A percentile compares a stretch with the other conserved stretches of the same genome.
These are phyloP conservation scores for Myochromella boudieri DNA, from an alignment of 768 basidiomycete genomes.

Conservation along the genomic window DNA sequence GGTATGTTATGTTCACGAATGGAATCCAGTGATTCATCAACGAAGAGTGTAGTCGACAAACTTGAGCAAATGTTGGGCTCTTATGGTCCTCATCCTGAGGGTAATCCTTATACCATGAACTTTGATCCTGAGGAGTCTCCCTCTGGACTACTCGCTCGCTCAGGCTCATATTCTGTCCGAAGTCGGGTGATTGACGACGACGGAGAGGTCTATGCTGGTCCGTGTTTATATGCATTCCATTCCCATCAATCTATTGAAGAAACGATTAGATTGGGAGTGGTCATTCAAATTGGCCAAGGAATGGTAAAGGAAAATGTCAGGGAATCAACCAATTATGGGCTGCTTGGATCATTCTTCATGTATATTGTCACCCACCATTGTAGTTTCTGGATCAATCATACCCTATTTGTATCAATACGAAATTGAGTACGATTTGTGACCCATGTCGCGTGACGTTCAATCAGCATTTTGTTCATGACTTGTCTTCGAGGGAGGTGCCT, in stretches of 20 bases:
- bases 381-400: slow-evolving; percentile 17
- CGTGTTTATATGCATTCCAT: slow-evolving; percentile 20
- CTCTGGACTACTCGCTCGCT: slow-evolving; percentile 82
- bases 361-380: slow-evolving; percentile 13
- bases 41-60: slow-evolving; percentile 79
- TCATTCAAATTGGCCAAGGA: slow-evolving; percentile 89
- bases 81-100: slow-evolving; percentile 73
- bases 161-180: slow-evolving; percentile 73
- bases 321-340: slow-evolving; percentile 5
- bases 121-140: slow-evolving; percentile 73
- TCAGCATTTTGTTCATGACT: neutral
- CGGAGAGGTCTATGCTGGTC: slow-evolving; percentile 74
- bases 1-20: slow-evolving; percentile 49
- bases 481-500: slow-evolving; percentile 12
- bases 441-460: neutral
- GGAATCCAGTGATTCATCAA: no score
- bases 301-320: slow-evolving; percentile 51
- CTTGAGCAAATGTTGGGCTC: slow-evolving; percentile 94
- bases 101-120: slow-evolving; percentile 68
- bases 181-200: slow-evolving; percentile 92
- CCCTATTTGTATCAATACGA: slow-evolving; percentile 15
- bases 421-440: neutral
- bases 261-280: slow-evolving; percentile 76
- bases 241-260: neutral
- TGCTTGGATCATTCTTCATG: slow-evolving; percentile 12